Base-by-base conservation (phyloP, 768 basidiomycete genomes). In the Fomitopsis pulvina region DNA sequence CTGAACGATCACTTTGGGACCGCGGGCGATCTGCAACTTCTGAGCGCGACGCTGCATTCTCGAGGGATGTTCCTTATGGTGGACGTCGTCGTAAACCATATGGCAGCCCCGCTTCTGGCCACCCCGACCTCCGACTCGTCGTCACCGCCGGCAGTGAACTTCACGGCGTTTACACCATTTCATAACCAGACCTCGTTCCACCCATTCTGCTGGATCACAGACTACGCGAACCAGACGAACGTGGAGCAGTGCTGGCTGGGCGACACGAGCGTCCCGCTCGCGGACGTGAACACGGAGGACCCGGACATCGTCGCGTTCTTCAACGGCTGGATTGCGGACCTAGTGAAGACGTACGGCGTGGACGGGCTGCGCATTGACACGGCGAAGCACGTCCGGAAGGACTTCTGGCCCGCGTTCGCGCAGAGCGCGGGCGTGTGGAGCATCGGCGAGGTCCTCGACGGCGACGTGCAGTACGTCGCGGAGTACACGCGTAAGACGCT, bases 61-160 rank as follows among this genome's bases (percentile, higher is more conserved):
- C 71, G 76, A 16, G 72, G 68, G 34, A 83, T 82, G 81, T 72
- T 70, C 60, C 69, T 82, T 50, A 81, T 83, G 77, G 62, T 83
- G n/a, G 81, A 82, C 61, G 62, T 81, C 47, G 81, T 83, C 54
- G 71, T 83, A 53, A 82, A 83, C 57, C 80, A 83, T 59, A 71
- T 83, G 63, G 76, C 75, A 1, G 67, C 74, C 26, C 49, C 59
- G 62, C 18, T 9, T 37, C 56, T n/a, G n/a, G n/a, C n/a, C n/a
- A n/a, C n/a, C n/a, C n/a, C n/a, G n/a, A n/a, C n/a, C n/a, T n/a
- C n/a, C n/a, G n/a, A n/a, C n/a, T n/a, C n/a, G n/a, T n/a, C n/a
- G n/a, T n/a, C n/a, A n/a, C n/a, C n/a, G n/a, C n/a, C n/a, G n/a
- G n/a, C n/a, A n/a, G n/a, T n/a, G 24, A 57, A 57, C 50, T 61